Conservation (phyloP, 352 stramenopile genomes). For the Globisporangium middletonii region DNA sequence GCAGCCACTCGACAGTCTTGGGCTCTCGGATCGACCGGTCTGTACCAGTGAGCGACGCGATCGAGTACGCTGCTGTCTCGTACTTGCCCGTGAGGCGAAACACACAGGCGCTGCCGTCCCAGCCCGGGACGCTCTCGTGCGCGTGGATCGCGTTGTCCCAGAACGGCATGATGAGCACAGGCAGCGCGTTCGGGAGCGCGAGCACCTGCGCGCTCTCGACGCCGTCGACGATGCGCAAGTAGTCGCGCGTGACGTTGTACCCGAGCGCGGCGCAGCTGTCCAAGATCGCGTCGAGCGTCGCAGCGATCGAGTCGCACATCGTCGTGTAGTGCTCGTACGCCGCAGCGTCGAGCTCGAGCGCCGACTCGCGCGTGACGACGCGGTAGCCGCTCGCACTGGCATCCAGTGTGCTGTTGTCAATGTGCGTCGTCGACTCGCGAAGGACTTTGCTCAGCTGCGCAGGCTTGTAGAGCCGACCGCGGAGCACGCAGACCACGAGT, state of each 20-base stretch:
- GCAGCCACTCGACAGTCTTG: constrained; percentile 35
- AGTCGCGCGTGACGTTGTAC: constrained; percentile 19
- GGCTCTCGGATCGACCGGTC: constrained; percentile 18
- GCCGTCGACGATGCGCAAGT: constrained; percentile 23
- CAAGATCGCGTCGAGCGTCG: constrained; percentile 19
- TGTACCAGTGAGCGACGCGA: constrained; percentile 12
- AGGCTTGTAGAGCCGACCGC: constrained; percentile 15
- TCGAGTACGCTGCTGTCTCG: constrained; percentile 8
- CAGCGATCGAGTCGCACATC: constrained; percentile 18
- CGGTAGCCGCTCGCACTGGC: constrained; percentile 11
- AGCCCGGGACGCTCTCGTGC: constrained; percentile 15
- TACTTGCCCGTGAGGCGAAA: constrained; percentile 21
- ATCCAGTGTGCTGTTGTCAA: constrained; percentile 4
- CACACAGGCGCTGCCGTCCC: constrained; percentile 22
- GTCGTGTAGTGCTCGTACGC: constrained; percentile 1
- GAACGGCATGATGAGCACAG: constrained; percentile 28
- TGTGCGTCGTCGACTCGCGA: not conserved
- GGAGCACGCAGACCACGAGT: constrained; percentile 6
- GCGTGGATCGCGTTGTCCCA: constrained; percentile 21
- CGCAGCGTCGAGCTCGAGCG: constrained; percentile 1
- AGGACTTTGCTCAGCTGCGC: constrained; percentile 4
- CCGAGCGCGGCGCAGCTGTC: constrained; percentile 19
- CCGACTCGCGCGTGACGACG: constrained; percentile 7
- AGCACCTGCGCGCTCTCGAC: constrained; percentile 5
- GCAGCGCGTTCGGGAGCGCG: constrained; percentile 18